Conservation (phyloP, 805 yeast genomes). For the Barnettozyma vustinii region DNA sequence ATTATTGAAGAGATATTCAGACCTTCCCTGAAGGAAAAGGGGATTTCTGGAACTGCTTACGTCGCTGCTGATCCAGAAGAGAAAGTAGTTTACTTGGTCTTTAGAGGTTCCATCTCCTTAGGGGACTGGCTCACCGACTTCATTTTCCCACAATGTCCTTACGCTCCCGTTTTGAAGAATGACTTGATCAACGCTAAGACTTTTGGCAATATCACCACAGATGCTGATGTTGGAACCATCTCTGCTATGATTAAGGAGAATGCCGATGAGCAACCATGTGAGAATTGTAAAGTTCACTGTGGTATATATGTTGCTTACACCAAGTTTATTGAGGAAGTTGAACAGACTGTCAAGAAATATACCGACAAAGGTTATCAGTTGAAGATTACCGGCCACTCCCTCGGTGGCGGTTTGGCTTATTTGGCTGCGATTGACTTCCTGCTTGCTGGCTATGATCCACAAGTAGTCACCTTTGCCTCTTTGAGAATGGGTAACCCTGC, state of each 20-base stretch:
- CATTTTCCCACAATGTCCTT: conserved; percentile 39
- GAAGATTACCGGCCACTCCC: conserved; percentile 65
- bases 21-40: conserved; percentile 23
- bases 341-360: conserved; percentile 29
- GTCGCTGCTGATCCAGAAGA: conserved; percentile 43
- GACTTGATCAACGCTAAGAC: neutral
- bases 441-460: conserved; percentile 47
- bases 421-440: conserved; percentile 59
- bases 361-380: conserved; percentile 41
- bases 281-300: conserved; percentile 52
- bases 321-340: conserved; percentile 35
- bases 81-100: conserved; percentile 42
- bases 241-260: neutral
- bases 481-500: conserved; percentile 59
- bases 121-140: conserved; percentile 63
- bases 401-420: conserved; percentile 68
- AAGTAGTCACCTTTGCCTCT: conserved; percentile 56
- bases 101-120: conserved; percentile 58
- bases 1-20: conserved; percentile 8
- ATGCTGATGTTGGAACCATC: neutral
- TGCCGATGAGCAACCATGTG: conserved; percentile 30
- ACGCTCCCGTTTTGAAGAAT: conserved; percentile 34
- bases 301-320: conserved; percentile 53
- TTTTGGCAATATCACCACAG: conserved; percentile 1
- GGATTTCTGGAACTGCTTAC: conserved; percentile 49